phyloP scores from a whole-genome alignment of 2,329 filamentous ascomycete genomes.

The Nemania sp. region DNA sequence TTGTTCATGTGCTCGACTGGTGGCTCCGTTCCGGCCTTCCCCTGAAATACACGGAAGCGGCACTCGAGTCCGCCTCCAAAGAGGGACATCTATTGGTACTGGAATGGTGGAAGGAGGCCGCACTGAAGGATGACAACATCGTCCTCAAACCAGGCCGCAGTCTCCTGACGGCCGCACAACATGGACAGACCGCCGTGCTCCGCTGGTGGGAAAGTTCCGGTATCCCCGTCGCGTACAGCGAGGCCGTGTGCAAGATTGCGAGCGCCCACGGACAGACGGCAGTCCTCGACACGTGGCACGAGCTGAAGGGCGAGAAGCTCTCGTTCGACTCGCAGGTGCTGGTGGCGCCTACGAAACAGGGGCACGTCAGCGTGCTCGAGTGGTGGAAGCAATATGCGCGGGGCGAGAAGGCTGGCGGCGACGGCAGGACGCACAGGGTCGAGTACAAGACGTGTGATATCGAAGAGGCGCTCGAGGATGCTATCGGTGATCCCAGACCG shows the following conservation, averaged over 20 bases:
- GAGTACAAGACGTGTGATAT: constrained; percentile 96
- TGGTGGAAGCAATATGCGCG: constrained; percentile 83
- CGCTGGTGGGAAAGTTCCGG: constrained; percentile 87
- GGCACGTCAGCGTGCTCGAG: constrained; percentile 81
- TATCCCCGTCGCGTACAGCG: constrained; percentile 78
- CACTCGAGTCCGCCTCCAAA: constrained; percentile 84
- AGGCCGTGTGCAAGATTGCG: constrained; percentile 81
- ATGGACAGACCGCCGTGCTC: constrained; percentile 76
- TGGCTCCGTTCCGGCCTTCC: constrained; percentile 81
- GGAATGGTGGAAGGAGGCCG: constrained; percentile 88
- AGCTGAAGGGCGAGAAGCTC: constrained; percentile 69
- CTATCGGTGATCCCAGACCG: constrained; percentile 70
- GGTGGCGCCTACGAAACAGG: constrained; percentile 84
- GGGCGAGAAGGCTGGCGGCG: constrained; percentile 54
- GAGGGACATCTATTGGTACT: constrained; percentile 85
- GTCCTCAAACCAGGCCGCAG: constrained; percentile 81
- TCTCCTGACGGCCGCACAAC: constrained; percentile 81
- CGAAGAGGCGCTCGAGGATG: constrained; percentile 91
- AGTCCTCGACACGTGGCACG: constrained; percentile 82
- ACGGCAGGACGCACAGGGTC: constrained; percentile 67
- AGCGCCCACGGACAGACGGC: constrained; percentile 83
- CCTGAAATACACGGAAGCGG: constrained; percentile 82
- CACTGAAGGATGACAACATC: constrained; percentile 59
- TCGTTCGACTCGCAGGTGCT: constrained; percentile 83
- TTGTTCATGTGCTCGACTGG: constrained; percentile 85